Evolutionary conservation across 2,329 filamentous ascomycete species (phyloP), one percentile per base, ranked within the genome.

Genomic region (Helicocarpus griseus): DNA sequence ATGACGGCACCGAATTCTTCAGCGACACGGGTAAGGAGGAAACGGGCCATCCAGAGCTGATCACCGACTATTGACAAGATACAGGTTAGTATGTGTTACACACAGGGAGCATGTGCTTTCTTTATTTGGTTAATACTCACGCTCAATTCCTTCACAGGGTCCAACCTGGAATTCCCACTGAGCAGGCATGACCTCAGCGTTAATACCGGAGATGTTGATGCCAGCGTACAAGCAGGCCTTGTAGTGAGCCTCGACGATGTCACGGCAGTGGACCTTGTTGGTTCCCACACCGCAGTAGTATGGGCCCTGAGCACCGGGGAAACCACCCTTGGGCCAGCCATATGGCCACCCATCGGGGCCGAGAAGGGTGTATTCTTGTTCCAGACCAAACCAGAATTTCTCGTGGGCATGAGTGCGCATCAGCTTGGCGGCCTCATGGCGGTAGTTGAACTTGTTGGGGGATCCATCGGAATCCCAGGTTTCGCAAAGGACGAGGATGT

Each of bases 121-220:
- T 14, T 11, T 11, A 7, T 35, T 35, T 14, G 45, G 45, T 43
- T 46, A 36, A 31, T 49, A 77, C 82, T 74, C 72, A 87, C 85
- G 86, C 69, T 84, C 77, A 63, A 96, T 96, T 58, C 89, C 91
- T 50, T 77, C 72, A 74, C 88, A 95, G 58, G 91, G 91, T 53
- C 91, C 91, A 64, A 96, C 87, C 71, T 96, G 91, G 83, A 88
- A 96, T 73, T 97, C 91, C 91, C 91, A 97, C 74, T 96, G 91
- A 55, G 87, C 89, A 58, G 89, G 87, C 87, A 96, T 95, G 66
- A 98, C 93, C 80, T 98, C 93, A 60, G 93, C 93, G 73, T 98
- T 98, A 77, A 93, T 97, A 66, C 93, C 93, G 24, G 90, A 95
- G 73, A 98, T 97, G 71, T 90, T 84, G 74, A 98, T 80, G 54